phyloP scores from a whole-genome alignment of 192 early-diverging fungal genomes.

The Podila epigama region DNA sequence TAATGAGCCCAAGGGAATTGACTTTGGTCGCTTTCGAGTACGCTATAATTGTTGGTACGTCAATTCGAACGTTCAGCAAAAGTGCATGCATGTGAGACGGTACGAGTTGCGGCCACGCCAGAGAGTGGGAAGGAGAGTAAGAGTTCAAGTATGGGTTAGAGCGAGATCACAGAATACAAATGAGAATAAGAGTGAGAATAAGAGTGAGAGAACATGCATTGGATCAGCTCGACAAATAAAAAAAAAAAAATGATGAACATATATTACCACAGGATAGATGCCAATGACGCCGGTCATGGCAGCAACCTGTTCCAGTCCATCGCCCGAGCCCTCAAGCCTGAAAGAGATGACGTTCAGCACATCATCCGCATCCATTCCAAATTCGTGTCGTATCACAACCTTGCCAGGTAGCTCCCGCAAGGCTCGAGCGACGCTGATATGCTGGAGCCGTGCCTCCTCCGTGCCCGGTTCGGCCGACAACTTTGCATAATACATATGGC shows the following conservation, averaged over 20 bases:
- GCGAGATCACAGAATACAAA: background rate
- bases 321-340: constrained; percentile 24
- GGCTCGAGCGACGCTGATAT: constrained; percentile 3
- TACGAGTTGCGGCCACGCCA: no score
- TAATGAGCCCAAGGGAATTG: constrained; percentile 14
- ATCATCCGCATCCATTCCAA: constrained; percentile 52
- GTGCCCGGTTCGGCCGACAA: constrained; percentile 24
- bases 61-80: no score
- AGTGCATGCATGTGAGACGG: no score
- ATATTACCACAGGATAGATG: constrained; percentile 57
- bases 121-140: background rate
- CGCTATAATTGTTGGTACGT: no score
- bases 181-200: background rate
- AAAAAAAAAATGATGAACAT: background rate
- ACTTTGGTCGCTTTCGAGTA: constrained; percentile 42
- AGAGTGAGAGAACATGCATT: background rate
- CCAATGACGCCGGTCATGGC: constrained; percentile 43
- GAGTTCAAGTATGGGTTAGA: background rate
- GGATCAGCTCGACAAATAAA: background rate
- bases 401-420: constrained; percentile 9
- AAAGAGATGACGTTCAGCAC: constrained; percentile 59
- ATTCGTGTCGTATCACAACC: constrained; percentile 29
- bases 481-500: constrained; percentile 23
- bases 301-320: constrained; percentile 31
- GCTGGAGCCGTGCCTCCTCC: constrained; percentile 15